Base-by-base conservation (phyloP, 139 green algal genomes). In the Edaphochlamys debaryana region DNA sequence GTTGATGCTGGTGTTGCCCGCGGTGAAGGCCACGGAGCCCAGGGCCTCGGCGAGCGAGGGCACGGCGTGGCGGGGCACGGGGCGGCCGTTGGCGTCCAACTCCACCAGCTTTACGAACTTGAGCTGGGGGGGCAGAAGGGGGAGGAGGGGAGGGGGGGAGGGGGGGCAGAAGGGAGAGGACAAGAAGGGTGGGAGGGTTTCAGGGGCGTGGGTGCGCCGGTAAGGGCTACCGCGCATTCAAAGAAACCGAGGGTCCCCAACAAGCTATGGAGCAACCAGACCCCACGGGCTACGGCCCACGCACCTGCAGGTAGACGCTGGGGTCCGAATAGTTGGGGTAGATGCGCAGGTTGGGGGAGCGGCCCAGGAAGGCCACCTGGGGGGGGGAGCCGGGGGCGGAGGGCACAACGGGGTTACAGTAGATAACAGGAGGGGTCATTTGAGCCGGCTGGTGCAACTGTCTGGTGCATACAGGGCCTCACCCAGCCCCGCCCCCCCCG, bases 301-400 rank as follows among this genome's bases (percentile, higher is more conserved):
- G 74, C 32, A 80, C 58, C n/a, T 80, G 58, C 29, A 80, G 56
- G 40, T 69, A 80, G 56, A 80, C 54, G 38, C 15, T 40, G 56
- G 74, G 41, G 54, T 80, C 74, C 37, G 58, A 70, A 58, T 62
- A 70, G 74, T 80, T 80, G 37, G 74, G 74, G 58, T 80, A 80
- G 58, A 80, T 60, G 38, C 74, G 74, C 4, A 80, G 15, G 38
- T 70, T 80, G 74, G 74, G 29, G 38, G 58, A 70, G 4, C 68
- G 52, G 60, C 74, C 74, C 30, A 80, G 56, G 38, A 80, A 58
- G 13, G 74, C 54, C 4, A 80, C 37, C 74, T 80, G 23, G 50
- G 20, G 50, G 7, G 50, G 74, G 45, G 45, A 27, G 8, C n/a
- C n/a, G n/a, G n/a, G n/a, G n/a, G n/a, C n/a, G n/a, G n/a, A 7